Conservation (phyloP, 108 stramenopile genomes). For the Tribonema minus region DNA sequence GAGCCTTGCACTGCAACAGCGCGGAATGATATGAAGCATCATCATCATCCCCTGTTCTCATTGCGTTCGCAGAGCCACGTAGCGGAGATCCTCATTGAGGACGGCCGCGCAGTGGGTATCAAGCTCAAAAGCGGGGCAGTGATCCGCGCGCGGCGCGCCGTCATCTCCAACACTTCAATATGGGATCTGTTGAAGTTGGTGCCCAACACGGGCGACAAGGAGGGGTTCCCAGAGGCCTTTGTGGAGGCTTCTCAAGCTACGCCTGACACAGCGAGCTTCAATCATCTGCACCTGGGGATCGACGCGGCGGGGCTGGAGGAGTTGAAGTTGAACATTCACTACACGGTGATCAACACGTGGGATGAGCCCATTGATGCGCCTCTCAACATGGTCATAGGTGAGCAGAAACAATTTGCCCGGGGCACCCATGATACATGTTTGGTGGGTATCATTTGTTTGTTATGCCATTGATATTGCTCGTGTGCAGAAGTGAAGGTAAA, state of each 20-base stretch:
- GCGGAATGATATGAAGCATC: too few relatives aligned
- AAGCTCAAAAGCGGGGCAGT: slow-evolving; percentile 54
- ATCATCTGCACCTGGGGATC: slow-evolving; percentile 87
- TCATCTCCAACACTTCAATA: slow-evolving; percentile 81
- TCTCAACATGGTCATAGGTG: slow-evolving; percentile 77
- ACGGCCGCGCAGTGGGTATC: slow-evolving; percentile 68
- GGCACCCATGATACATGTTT: too few relatives aligned
- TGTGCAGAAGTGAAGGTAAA: too few relatives aligned
- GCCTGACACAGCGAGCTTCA: slow-evolving; percentile 65
- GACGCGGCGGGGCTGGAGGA: slow-evolving; percentile 76
- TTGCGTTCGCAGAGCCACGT: slow-evolving; percentile 28
- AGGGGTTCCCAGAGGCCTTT: slow-evolving; percentile 28
- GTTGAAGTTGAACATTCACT: slow-evolving; percentile 87
- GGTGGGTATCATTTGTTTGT: too few relatives aligned
- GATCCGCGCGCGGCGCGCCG: slow-evolving; percentile 69
- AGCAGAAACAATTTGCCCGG: too few relatives aligned
- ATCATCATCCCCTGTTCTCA: too few relatives aligned
- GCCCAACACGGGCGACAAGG: too few relatives aligned
- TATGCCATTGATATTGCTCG: too few relatives aligned
- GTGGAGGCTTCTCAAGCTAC: slow-evolving; percentile 58
- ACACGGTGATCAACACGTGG: slow-evolving; percentile 81
- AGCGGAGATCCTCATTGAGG: slow-evolving; percentile 67
- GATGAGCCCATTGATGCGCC: slow-evolving; percentile 74
- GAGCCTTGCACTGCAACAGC: too few relatives aligned
- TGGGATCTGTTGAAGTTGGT: slow-evolving; percentile 69